Base-by-base conservation (phyloP, 1,284 basidiomycete species). In the Trametes versicolor region DNA sequence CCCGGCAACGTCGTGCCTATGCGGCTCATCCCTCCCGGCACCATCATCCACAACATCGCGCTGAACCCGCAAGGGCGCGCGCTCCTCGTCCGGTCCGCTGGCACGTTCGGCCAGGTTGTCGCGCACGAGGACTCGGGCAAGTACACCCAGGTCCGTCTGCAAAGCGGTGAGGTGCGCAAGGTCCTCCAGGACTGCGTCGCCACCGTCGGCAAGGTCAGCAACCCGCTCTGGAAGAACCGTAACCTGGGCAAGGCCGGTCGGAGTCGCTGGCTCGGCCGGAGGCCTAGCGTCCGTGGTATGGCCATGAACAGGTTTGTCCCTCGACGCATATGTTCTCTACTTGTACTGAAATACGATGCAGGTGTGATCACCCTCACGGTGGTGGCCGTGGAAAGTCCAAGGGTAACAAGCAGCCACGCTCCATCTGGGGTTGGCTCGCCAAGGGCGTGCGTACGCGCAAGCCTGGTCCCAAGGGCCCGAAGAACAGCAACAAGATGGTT, bases 321-420 rank as follows among this genome's bases (percentile, higher is more conserved):
- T 60, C 32, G 41, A 0, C 53, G 47, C 34, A 56, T 62, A 29
- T 53, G 0, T 32, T 15, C 49, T 13, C 48, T 13, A 29, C 32
- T 50, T 59, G 27, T 41, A 15, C 43, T 68, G 27, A 70, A 32
- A 50, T 55, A 54, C 9, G 47, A 60, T 65, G 60, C 62, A 95
- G 93, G 48, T 85, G 86, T 66, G 97, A 99, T 79, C 97, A 99
- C 80, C 97, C 97, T 68, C 96, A 96, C 79, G 97, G 97, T 81
- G 97, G 97, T 84, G 97, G 97, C 77, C 92, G 97, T 81, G 97
- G 97, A 75, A 98, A 98, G 81, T 95, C 92, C 65, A 99, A 99
- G 86, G 95, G 94, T 69, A 93, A 97, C 87, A 95, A 95, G 77
- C 91, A 96, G 76, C 95, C 96, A 5, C 89, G 93, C 23, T 95